Conservation (phyloP, 1,284 basidiomycete species). For the Cerioporus squamosus region DNA sequence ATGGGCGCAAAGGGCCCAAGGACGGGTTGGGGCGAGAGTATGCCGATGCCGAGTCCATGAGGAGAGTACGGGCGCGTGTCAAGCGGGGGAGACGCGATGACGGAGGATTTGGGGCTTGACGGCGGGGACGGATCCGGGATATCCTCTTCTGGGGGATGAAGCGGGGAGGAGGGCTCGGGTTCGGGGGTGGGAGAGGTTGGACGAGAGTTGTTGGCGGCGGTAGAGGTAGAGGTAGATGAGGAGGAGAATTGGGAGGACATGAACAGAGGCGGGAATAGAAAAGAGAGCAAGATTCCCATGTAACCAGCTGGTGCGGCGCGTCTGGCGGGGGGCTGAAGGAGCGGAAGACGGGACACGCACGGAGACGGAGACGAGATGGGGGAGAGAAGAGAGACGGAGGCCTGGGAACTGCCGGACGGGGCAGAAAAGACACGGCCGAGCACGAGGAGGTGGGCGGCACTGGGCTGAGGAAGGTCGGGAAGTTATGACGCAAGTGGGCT, state of each 20-base stretch:
- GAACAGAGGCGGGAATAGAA: slow-evolving; percentile 36
- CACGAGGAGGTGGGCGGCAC: slow-evolving; percentile 27
- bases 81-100: slow-evolving; percentile 27
- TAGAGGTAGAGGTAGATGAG: slow-evolving; percentile 23
- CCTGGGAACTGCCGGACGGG: slow-evolving; percentile 16
- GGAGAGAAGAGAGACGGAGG: slow-evolving; percentile 10
- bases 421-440: slow-evolving; percentile 21
- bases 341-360: slow-evolving; percentile 15
- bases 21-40: slow-evolving; percentile 31
- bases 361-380: slow-evolving; percentile 8
- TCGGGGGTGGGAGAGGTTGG: slow-evolving; percentile 27
- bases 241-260: slow-evolving; percentile 33
- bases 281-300: slow-evolving; percentile 40
- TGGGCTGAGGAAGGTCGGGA: slow-evolving; percentile 7
- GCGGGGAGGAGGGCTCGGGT: slow-evolving; percentile 7
- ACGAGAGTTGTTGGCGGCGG: slow-evolving; percentile 29
- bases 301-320: slow-evolving; percentile 18
- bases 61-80: slow-evolving; percentile 29
- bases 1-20: slow-evolving; percentile 28
- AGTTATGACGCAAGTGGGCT: slow-evolving; percentile 32
- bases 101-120: slow-evolving; percentile 15
- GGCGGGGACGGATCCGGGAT: slow-evolving; percentile 16
- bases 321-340: slow-evolving; percentile 4
- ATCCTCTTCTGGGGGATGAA: slow-evolving; percentile 17
- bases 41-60: slow-evolving; percentile 34